Evolutionary conservation across 352 stramenopile genomes (phyloP).

Genomic region (Aphanomyces invadans): DNA sequence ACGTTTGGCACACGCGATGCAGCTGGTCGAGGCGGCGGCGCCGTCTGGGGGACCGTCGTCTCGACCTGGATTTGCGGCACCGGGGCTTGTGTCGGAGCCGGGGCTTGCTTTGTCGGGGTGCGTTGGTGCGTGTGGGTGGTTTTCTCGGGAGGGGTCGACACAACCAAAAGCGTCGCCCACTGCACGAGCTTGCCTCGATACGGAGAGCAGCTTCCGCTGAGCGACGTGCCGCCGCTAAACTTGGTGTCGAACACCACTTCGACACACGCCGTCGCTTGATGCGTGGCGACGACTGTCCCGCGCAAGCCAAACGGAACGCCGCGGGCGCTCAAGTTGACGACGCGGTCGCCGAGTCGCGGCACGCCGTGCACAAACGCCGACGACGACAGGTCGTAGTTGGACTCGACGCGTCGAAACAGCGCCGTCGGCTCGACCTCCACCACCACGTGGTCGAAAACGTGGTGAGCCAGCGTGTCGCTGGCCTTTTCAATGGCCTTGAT

Average conservation of each 20-base stretch:
- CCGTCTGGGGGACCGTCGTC: too few species aligned
- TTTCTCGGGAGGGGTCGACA: conserved; percentile 53
- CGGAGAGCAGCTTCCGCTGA: conserved; percentile 93
- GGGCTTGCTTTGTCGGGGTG: too few species aligned
- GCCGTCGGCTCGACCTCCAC: conserved; percentile 39
- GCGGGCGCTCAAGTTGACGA: conserved; percentile 94
- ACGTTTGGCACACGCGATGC: too few species aligned
- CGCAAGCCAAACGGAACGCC: conserved; percentile 95
- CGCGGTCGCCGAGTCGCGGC: conserved; percentile 91
- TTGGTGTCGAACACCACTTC: conserved; percentile 96
- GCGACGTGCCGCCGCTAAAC: conserved; percentile 93
- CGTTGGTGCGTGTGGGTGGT: too few species aligned
- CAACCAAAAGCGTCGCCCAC: conserved; percentile 84
- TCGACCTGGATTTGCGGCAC: too few species aligned
- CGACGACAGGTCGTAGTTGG: conserved; percentile 21
- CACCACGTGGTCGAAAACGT: too few species aligned
- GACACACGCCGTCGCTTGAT: conserved; percentile 94
- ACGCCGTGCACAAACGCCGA: conserved; percentile 41
- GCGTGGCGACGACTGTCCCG: conserved; percentile 96
- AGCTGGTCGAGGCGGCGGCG: too few species aligned
- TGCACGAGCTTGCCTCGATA: conserved; percentile 93
- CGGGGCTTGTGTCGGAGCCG: too few species aligned
- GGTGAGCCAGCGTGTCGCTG: too few species aligned
- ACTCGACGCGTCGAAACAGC: conserved; percentile 38
- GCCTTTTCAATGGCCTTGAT: conserved; percentile 90